phyloP scores from a whole-genome alignment of 208 protist genomes.

The Perkinsela sp. region DNA sequence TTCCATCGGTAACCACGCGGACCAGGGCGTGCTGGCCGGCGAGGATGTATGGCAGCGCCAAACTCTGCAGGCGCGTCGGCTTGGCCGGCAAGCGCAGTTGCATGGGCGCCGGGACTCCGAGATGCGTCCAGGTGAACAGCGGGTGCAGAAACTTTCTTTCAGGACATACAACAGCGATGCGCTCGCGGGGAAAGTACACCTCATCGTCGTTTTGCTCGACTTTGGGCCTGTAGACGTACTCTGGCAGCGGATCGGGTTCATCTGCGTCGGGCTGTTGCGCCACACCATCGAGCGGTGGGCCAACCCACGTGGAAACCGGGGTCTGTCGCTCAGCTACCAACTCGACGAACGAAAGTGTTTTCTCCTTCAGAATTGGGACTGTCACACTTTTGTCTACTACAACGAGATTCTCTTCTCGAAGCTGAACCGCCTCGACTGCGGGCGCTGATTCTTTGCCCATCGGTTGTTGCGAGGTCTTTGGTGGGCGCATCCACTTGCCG shows the following conservation, averaged over 20 bases:
- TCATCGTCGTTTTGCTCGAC: not conserved
- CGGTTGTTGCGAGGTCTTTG: no score
- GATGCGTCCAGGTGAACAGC: not conserved
- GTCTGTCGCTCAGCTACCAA: not conserved
- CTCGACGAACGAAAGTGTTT: not conserved
- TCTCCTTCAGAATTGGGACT: no score
- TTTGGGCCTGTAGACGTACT: not conserved
- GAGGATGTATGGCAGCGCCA: slow-evolving; percentile 7
- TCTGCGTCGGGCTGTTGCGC: not conserved
- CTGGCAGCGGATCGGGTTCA: not conserved
- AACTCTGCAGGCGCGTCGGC: not conserved
- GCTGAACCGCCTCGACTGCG: no score
- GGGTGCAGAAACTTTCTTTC: not conserved
- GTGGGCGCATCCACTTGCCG: no score
- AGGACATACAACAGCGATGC: not conserved
- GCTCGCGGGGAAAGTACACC: not conserved
- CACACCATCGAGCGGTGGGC: not conserved
- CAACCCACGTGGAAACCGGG: not conserved
- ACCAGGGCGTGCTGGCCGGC: slow-evolving; percentile 78
- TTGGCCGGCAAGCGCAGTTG: not conserved
- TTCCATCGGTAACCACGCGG: slow-evolving; percentile 39
- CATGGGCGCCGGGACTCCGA: not conserved
- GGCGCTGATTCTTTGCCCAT: no score
- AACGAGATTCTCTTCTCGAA: no score
- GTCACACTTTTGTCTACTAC: no score